Evolutionary conservation across 1,139 yeast genomes (phyloP).

Genomic region (Suzukiozyma palmioleophila): DNA sequence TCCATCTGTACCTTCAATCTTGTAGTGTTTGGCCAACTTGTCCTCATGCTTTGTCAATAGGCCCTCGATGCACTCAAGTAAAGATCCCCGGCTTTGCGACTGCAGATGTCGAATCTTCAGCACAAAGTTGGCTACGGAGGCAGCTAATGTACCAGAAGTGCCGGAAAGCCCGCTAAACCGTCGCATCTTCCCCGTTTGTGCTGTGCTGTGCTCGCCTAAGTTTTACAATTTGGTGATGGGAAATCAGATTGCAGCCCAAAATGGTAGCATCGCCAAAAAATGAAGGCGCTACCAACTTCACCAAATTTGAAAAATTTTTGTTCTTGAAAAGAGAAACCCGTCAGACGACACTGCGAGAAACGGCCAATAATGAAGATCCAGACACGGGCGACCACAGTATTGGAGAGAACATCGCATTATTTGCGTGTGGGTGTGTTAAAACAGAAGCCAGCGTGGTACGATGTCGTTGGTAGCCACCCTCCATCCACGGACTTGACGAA

Average conservation of each 20-base stretch:
- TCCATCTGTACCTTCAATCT: neutral
- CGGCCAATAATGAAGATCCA: conserved; percentile 55
- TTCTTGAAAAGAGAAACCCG: no score
- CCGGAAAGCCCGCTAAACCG: no score
- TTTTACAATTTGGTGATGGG: no score
- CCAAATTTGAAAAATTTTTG: no score
- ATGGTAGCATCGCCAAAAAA: no score
- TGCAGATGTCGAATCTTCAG: conserved; percentile 5
- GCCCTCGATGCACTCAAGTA: conserved; percentile 11
- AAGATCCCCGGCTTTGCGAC: conserved; percentile 6
- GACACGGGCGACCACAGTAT: conserved; percentile 62
- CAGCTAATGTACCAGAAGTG: neutral
- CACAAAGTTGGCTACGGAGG: neutral
- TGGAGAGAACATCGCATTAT: conserved; percentile 73
- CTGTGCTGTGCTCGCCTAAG: no score
- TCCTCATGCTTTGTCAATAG: conserved; percentile 12
- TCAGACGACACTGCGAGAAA: no score
- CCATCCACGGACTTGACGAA: conserved; percentile 63
- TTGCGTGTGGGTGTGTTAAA: conserved; percentile 60
- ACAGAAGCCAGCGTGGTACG: conserved; percentile 81
- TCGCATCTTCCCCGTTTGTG: no score
- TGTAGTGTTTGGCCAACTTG: conserved; percentile 8
- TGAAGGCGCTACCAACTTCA: no score
- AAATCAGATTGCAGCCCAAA: no score
- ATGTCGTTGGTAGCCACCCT: conserved; percentile 75